Base-by-base conservation (phyloP, 1,284 basidiomycete genomes). In the Boletellus sp. region DNA sequence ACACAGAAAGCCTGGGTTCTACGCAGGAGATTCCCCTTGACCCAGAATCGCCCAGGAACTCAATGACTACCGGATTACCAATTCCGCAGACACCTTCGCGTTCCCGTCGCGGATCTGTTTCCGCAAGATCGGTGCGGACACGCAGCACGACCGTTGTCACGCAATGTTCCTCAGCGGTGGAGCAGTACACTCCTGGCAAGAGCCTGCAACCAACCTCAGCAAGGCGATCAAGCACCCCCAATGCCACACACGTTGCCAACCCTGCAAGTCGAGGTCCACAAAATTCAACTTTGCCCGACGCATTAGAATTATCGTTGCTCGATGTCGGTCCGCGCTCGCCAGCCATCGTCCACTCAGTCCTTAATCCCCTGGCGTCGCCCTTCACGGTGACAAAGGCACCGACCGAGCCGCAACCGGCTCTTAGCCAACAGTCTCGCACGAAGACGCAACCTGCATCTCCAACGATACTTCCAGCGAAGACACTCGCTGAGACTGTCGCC, bases 61-160 rank as follows among this genome's bases (percentile, higher is more conserved):
- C 41, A 36, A 32, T 39, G 9, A 45, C 17, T 36, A 26, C 45
- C 13, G 41, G 23, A 23, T 19, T 40, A 1, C 29, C 43, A 36
- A 43, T 64, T 26, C 52, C 60, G 17, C 53, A 44, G 41, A 60
- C 58, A 0, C 60, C 56, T 5, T 52, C 46, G 4, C 58, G 44
- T 43, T 51, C 58, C 39, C 50, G 45, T 25, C 40, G 23, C 6
- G 27, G 41, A 3, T 68, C 64, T 3, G 33, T 57, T 30, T 52
- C 55, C 20, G 47, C 43, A 8, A 49, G 36, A 36, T 57, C 49
- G 5, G 55, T 46, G 10, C 59, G 48, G 0, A 21, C 54, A 29
- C 54, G 51, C 38, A 52, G 49, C 17, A 32, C 47, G 4, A 60
- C 57, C 22, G 34, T 40, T 8, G 45, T 39, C 13, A 29, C 41